A percentile compares a stretch with the other conserved stretches of the same genome.
These are phyloP conservation scores for Dalbergia oliveri DNA, from an alignment of 306 rosid species.

Conservation along the genomic window DNA sequence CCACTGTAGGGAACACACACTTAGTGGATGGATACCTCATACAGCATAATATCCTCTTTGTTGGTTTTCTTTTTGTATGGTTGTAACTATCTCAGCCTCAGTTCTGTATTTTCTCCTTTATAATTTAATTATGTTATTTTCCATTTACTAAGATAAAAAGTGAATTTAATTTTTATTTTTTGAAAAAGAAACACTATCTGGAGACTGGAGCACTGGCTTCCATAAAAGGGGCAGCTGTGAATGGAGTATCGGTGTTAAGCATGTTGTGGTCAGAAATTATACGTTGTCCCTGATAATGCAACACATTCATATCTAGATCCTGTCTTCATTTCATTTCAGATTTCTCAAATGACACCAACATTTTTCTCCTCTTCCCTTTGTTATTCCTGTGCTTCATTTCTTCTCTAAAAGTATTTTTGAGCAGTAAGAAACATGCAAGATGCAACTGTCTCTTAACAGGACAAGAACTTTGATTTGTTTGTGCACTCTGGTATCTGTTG, in stretches of 20 bases:
- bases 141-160: constrained; percentile 15
- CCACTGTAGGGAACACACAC: constrained; percentile 13
- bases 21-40: neutral
- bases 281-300: constrained; percentile 6
- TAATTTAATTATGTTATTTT: constrained; percentile 12
- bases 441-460: neutral
- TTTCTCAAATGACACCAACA: constrained; percentile 4
- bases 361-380: neutral
- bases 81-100: constrained; percentile 1
- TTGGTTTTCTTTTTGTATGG: constrained; percentile 7
- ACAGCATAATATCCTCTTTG: neutral
- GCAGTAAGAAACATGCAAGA: constrained; percentile 10
- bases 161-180: neutral
- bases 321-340: neutral
- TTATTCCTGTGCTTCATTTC: constrained; percentile 1
- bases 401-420: constrained; percentile 10
- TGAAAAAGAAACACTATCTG: neutral
- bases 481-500: neutral
- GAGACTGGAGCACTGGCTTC: neutral
- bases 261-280: neutral
- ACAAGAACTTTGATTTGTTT: constrained; percentile 7
- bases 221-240: constrained; percentile 9
- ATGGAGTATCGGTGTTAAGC: constrained; percentile 11
- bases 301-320: constrained; percentile 21
- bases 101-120: constrained; percentile 6